A percentile compares a stretch with the other conserved stretches of the same genome.
phyloP scores from a whole-genome alignment of 2,329 filamentous ascomycete species.

The Coniella lustricola region DNA sequence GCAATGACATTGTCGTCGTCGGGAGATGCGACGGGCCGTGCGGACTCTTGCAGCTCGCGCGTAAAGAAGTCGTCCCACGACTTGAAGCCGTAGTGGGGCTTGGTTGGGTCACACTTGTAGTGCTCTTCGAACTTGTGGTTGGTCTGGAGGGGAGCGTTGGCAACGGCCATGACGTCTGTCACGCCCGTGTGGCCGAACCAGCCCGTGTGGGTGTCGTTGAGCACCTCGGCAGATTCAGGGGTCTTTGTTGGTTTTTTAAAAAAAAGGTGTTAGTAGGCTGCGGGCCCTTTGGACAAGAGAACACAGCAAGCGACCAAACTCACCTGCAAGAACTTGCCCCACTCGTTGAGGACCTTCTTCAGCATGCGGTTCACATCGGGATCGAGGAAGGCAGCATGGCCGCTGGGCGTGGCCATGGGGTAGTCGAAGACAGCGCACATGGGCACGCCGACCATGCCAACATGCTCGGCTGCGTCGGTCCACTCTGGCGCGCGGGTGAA shows the following conservation, averaged over 20 bases:
- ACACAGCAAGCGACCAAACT: constrained; percentile 3
- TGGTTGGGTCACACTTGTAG: constrained; percentile 50
- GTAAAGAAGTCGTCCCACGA: constrained; percentile 69
- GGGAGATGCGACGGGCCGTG: constrained; percentile 51
- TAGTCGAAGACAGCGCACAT: constrained; percentile 48
- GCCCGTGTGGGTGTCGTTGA: constrained; percentile 35
- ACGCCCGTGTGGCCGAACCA: constrained; percentile 49
- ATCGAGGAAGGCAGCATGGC: constrained; percentile 47
- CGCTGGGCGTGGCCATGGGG: constrained; percentile 47
- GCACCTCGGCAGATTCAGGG: constrained; percentile 46
- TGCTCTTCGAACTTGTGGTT: constrained; percentile 49
- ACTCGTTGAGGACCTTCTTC: constrained; percentile 49
- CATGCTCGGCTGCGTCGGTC: constrained; percentile 43
- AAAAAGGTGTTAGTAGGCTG: not conserved
- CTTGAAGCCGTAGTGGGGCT: constrained; percentile 51
- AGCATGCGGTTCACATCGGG: constrained; percentile 47
- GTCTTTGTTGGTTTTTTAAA: constrained; percentile 27
- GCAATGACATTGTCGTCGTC: constrained; percentile 47
- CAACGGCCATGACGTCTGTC: constrained; percentile 43
- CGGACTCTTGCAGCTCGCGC: constrained; percentile 43
- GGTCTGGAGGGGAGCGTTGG: constrained; percentile 38
- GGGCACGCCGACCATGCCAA: constrained; percentile 48
- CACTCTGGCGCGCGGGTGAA: constrained; percentile 44
- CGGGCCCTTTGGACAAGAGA: too few relatives aligned
- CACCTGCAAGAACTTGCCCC: constrained; percentile 47